A percentile compares a stretch with the other conserved stretches of the same genome.
Conservation (phyloP, 78 protist genomes). For the Protostelium mycophagum region DNA sequence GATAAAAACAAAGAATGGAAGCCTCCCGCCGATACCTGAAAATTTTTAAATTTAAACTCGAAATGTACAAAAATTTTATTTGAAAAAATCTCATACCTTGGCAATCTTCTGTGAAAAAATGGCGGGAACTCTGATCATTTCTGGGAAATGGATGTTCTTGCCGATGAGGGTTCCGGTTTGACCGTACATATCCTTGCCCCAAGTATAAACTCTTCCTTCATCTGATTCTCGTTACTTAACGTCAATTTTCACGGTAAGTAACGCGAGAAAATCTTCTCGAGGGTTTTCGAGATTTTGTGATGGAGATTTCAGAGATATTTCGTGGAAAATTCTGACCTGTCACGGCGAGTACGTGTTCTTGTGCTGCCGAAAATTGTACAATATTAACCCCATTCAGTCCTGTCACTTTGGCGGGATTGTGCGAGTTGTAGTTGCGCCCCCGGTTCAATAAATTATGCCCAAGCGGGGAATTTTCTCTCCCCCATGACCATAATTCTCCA, state of each 20-base stretch:
- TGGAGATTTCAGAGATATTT: too few relatives aligned
- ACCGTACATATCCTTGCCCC: not conserved
- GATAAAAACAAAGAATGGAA: not conserved
- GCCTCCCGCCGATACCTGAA: not conserved
- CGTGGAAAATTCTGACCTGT: too few relatives aligned
- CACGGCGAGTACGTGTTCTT: not conserved
- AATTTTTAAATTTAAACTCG: too few relatives aligned
- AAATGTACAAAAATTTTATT: too few relatives aligned
- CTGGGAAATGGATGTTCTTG: not conserved
- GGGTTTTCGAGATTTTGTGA: too few relatives aligned
- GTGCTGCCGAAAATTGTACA: not conserved
- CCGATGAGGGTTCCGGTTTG: not conserved
- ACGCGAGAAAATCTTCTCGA: too few relatives aligned
- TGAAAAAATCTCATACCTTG: not conserved
- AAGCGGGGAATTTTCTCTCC: not conserved
- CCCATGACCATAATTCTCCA: not conserved
- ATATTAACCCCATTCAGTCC: not conserved
- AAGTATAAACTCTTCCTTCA: not conserved
- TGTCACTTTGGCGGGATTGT: not conserved
- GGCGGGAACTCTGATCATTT: not conserved
- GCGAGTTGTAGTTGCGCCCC: not conserved
- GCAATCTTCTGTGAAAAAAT: not conserved
- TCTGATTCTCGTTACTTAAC: not conserved
- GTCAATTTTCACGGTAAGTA: not conserved
- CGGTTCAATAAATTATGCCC: too few relatives aligned